Evolutionary conservation across 441 rosid genomes (phyloP).

Genomic region (Populus hybrid): DNA sequence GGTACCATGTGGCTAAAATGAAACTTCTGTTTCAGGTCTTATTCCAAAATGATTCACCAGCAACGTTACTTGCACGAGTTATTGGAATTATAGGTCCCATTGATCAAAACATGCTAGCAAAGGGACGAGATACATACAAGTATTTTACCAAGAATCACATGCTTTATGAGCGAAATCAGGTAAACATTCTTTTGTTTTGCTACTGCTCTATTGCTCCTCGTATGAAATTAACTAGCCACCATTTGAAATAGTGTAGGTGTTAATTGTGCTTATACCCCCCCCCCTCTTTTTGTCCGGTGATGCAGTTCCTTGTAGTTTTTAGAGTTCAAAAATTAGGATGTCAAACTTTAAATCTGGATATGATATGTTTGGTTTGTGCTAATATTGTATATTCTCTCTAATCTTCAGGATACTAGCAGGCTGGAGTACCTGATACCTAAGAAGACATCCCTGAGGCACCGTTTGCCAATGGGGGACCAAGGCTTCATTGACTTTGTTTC

Average conservation of each 20-base stretch:
- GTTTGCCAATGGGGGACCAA: slow-evolving; percentile 95
- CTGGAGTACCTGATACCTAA: slow-evolving; percentile 85
- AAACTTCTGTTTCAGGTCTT: slow-evolving; percentile 56
- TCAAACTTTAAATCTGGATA: neutral
- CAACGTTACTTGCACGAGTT: slow-evolving; percentile 85
- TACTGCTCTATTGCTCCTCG: neutral
- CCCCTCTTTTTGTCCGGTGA: neutral
- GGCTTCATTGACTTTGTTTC: slow-evolving; percentile 83
- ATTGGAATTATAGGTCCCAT: slow-evolving; percentile 83
- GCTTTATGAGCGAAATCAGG: slow-evolving; percentile 97
- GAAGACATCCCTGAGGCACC: slow-evolving; percentile 79
- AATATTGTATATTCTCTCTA: neutral
- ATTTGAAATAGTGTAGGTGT: neutral
- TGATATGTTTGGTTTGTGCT: neutral
- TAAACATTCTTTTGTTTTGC: slow-evolving; percentile 14
- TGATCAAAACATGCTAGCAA: slow-evolving; percentile 74
- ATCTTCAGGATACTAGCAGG: slow-evolving; percentile 69
- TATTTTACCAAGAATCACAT: slow-evolving; percentile 86
- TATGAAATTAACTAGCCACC: neutral
- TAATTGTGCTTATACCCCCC: neutral
- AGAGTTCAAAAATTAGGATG: neutral
- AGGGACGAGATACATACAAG: slow-evolving; percentile 89
- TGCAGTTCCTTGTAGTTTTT: neutral
- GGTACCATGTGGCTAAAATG: slow-evolving; percentile 19
- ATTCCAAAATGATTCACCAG: slow-evolving; percentile 96